These are phyloP conservation scores for Pleurotus cornucopiae DNA, from an alignment of 768 basidiomycete species.

Conservation along the genomic window DNA sequence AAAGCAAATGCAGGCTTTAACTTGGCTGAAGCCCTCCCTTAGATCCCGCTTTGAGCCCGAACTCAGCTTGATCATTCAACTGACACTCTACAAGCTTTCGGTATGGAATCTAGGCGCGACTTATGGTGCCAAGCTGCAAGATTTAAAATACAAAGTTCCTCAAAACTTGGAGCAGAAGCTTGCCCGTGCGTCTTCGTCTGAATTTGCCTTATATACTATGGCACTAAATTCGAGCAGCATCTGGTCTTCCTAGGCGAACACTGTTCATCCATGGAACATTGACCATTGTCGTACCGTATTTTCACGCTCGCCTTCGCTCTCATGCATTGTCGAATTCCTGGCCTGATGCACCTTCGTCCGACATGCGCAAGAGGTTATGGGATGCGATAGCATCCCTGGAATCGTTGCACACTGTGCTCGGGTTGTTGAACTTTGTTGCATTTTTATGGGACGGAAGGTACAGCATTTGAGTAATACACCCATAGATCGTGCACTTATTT, in stretches of 20 bases:
- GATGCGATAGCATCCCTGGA: slow-evolving; percentile 61
- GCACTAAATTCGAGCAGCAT: slow-evolving; percentile 35
- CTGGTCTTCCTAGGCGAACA: slow-evolving; percentile 57
- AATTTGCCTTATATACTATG: slow-evolving; percentile 9
- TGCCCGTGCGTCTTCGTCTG: slow-evolving; percentile 31
- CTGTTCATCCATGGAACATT: slow-evolving; percentile 66
- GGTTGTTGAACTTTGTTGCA: slow-evolving; percentile 70
- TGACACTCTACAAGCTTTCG: slow-evolving; percentile 76
- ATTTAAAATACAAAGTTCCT: slow-evolving; percentile 54
- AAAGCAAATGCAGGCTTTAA: slow-evolving; percentile 12
- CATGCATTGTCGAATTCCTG: slow-evolving; percentile 82
- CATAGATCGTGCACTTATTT: not conserved
- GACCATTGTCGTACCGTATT: slow-evolving; percentile 74
- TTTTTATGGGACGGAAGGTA: slow-evolving; percentile 89
- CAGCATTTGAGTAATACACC: slow-evolving; percentile 19
- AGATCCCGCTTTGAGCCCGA: slow-evolving; percentile 71
- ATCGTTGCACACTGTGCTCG: slow-evolving; percentile 56
- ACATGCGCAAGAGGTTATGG: slow-evolving; percentile 74
- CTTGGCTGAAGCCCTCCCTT: slow-evolving; percentile 44
- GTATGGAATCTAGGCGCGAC: slow-evolving; percentile 77
- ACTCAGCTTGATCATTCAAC: slow-evolving; percentile 61
- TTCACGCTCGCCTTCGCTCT: slow-evolving; percentile 67
- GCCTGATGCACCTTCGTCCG: slow-evolving; percentile 86
- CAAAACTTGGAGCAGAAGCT: slow-evolving; percentile 16
- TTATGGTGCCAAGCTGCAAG: slow-evolving; percentile 83